Conservation (phyloP, 257 asterid genomes). For the Przewalskia tangutica region DNA sequence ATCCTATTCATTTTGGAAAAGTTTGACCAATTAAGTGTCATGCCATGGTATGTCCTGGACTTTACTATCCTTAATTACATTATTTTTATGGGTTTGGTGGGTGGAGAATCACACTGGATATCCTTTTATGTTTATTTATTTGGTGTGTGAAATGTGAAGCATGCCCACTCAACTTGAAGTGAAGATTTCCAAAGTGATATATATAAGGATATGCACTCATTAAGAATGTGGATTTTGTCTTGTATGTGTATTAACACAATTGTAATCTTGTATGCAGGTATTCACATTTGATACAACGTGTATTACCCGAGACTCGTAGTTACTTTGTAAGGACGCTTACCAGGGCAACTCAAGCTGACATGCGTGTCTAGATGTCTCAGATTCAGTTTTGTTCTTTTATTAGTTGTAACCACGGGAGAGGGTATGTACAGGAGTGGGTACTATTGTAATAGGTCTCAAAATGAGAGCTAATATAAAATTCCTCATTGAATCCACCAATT, state of each 20-base stretch:
- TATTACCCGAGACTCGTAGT: conserved; percentile 68
- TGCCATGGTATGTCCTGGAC: conserved; percentile 50
- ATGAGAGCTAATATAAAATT: conserved; percentile 4
- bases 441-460: conserved; percentile 6
- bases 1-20: conserved; percentile 73
- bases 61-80: not conserved
- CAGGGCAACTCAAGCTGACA: conserved; percentile 41
- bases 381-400: conserved; percentile 37
- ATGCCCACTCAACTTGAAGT: not conserved
- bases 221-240: not conserved
- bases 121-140: not conserved
- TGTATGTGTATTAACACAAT: not conserved
- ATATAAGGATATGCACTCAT: not conserved
- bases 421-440: conserved; percentile 46
- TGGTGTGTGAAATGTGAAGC: not conserved
- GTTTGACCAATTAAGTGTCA: conserved; percentile 42
- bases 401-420: conserved; percentile 23
- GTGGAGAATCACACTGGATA: not conserved
- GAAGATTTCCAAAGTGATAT: not conserved
- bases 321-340: conserved; percentile 63
- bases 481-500: not conserved
- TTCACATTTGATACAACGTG: conserved; percentile 52
- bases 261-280: conserved; percentile 41
- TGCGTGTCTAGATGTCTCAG: conserved; percentile 28
- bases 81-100: not conserved